Evolutionary conservation across 345 rosid species (phyloP), one percentile per base, ranked within the genome.

Genomic region (Tarenaya hassleriana): DNA sequence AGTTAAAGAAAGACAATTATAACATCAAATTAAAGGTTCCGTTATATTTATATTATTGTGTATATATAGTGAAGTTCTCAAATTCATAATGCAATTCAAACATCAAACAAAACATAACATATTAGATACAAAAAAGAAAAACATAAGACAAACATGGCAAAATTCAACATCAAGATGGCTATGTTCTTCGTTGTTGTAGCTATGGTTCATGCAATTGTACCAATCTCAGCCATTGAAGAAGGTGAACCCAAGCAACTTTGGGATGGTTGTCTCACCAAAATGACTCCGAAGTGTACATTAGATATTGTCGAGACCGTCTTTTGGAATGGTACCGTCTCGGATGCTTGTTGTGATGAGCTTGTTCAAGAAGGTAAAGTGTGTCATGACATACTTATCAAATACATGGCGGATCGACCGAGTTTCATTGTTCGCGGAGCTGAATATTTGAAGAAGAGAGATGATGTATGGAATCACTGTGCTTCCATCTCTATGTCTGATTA

Each of bases 391-490:
- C 55, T 50, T 11, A 50, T 34, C 7, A 50, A 34, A 17, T 33
- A 34, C 8, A 34, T 50, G 33, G 7, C 29, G 0, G 41, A 34
- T 7, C 33, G 4, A 34, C 27, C 55, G 11, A 17, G 7, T 0
- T 17, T 33, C 7, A 34, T 50, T 50, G 55, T n/a, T n/a, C n/a
- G n/a, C n/a, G n/a, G n/a, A n/a, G n/a, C n/a, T n/a, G n/a, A n/a
- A n/a, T n/a, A n/a, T 12, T 33, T 34, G 9, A 50, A 50, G 29
- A 50, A 50, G 24, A 16, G 52, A 10, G 41, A 50, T 17, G 29
- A 50, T 17, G 16, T 16, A 1, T 50, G 54, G 54, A 1, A 0
- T 34, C 41, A 50, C 1, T 50, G 54, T 48, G 12, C 16, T 5
- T 32, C 39, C 5, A 32, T 34, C 29, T 11, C 41, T 10, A 50